Evolutionary conservation across 2,329 filamentous ascomycete species (phyloP), one percentile per base, ranked within the genome.

Genomic region (Ascochyta pisi): DNA sequence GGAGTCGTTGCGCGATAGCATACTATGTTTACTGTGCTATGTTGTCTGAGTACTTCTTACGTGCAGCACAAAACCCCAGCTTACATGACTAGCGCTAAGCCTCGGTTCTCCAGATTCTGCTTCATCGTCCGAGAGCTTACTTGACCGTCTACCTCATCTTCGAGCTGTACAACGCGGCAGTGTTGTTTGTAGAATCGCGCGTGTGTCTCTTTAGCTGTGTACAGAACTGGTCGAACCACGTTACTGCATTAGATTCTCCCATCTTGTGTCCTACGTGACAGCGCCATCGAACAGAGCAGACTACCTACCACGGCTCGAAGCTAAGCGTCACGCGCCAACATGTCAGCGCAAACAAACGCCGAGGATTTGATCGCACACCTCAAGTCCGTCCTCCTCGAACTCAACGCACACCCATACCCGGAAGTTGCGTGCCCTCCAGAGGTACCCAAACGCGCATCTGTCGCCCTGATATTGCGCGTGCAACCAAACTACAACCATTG

Each of bases 381-480:
- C 26, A 76, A 78, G 40, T 61, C 69, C 10, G 73, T 81, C 26
- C 76, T 82, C 16, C 66, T 73, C 26, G 71, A 77, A 46, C 75
- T 84, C 46, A 69, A 73, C 42, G 62, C 73, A 4, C 73, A 79
- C 48, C 80, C 81, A 19, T 84, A 82, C 60, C 81, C 82, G 1
- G 70, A 79, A 37, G 73, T 84, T 39, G 71, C 77, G 13, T 81
- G 78, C 48, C 82, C 82, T 23, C 78, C 81, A 19, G 69, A 73
- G 31, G 79, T 81, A 63, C 81, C 80, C 57, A 85, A 84, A 68
- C 81, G 87, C 58, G 87, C 87, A n/a, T 87, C 86, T 3, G 86
- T 89, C 37, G 86, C 87, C 22, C 73, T 89, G 43, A 83, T 89
- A 43, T 76, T 90, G 43, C 85, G 87, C 58, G 78, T 89, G 24